Evolutionary conservation across 371 early-diverging fungal species (phyloP).

Genomic region (Blakeslea trispora): DNA sequence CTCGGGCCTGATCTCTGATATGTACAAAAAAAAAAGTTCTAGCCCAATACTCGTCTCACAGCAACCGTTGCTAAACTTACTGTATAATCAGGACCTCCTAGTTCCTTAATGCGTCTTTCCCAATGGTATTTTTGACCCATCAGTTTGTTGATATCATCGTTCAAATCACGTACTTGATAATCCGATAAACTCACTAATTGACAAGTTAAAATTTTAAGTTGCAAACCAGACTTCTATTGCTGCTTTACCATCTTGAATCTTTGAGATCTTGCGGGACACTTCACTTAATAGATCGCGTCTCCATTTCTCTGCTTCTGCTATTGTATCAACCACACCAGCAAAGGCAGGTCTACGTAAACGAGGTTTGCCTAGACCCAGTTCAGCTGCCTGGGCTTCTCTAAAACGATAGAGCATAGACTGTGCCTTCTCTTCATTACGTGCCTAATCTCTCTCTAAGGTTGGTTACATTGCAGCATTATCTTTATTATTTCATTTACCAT

Average conservation of each 20-base stretch:
- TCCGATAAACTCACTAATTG: slow-evolving; percentile 77
- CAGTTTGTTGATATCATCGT: slow-evolving; percentile 94
- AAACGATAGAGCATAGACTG: slow-evolving; percentile 98
- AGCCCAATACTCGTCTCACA: too few species aligned
- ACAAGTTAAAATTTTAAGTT: too few species aligned
- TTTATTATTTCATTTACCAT: too few species aligned
- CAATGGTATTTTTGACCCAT: slow-evolving; percentile 90
- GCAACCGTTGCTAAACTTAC: too few species aligned
- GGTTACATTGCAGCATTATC: too few species aligned
- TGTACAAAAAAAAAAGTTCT: too few species aligned
- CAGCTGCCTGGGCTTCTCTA: slow-evolving; percentile 89
- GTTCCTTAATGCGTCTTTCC: slow-evolving; percentile 89
- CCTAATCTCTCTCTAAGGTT: too few species aligned
- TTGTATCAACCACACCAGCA: slow-evolving; percentile 66
- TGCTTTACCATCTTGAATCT: slow-evolving; percentile 85
- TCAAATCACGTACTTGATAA: slow-evolving; percentile 90
- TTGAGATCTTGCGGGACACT: slow-evolving; percentile 83
- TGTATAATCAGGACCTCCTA: slow-evolving; percentile 94
- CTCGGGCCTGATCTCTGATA: slow-evolving; percentile 74
- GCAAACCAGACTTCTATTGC: too few species aligned
- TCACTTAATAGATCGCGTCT: slow-evolving; percentile 86
- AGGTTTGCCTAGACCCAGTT: slow-evolving; percentile 70
- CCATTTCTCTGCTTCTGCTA: slow-evolving; percentile 89
- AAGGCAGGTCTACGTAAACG: slow-evolving; percentile 77
- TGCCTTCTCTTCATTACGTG: slow-evolving; percentile 97